Evolutionary conservation across 2,329 filamentous ascomycete genomes (phyloP).

Genomic region (Claviceps maximensis): DNA sequence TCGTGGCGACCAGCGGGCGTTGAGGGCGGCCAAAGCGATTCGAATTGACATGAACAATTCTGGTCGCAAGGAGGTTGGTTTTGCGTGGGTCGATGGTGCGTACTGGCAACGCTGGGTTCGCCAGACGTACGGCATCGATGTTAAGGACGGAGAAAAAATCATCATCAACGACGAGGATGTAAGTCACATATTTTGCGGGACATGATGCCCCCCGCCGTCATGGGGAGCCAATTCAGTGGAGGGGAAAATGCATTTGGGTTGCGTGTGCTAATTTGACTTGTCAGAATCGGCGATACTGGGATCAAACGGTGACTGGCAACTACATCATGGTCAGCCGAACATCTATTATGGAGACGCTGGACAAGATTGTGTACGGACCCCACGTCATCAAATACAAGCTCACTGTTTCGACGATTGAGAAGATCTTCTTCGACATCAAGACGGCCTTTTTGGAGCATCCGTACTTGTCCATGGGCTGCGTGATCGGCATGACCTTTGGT

Average conservation of each 20-base stretch:
- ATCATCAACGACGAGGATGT: constrained; percentile 97
- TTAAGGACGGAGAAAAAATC: constrained; percentile 77
- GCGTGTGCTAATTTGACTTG: not conserved
- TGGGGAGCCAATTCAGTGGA: not conserved
- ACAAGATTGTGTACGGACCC: constrained; percentile 54
- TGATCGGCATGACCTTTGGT: constrained; percentile 42
- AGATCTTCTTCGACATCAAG: constrained; percentile 55
- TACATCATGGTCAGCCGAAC: constrained; percentile 80
- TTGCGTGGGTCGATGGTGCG: constrained; percentile 92
- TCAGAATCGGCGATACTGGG: constrained; percentile 90
- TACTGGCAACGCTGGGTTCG: constrained; percentile 98
- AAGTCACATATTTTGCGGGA: constrained; percentile 28
- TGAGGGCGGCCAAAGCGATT: constrained; percentile 80
- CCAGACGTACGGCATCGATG: constrained; percentile 87
- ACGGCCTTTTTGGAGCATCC: constrained; percentile 46
- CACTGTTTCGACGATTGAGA: constrained; percentile 59
- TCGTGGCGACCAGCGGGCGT: constrained; percentile 74
- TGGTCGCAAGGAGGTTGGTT: constrained; percentile 77
- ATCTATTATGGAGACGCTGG: constrained; percentile 77
- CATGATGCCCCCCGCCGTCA: not conserved
- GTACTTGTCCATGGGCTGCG: constrained; percentile 42
- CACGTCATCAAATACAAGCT: constrained; percentile 64
- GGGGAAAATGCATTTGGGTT: not conserved
- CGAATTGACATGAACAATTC: constrained; percentile 82
- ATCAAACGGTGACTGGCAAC: constrained; percentile 77